Evolutionary conservation across 148 eudicot genomes (phyloP).

Genomic region (Suaeda aralocaspica): DNA sequence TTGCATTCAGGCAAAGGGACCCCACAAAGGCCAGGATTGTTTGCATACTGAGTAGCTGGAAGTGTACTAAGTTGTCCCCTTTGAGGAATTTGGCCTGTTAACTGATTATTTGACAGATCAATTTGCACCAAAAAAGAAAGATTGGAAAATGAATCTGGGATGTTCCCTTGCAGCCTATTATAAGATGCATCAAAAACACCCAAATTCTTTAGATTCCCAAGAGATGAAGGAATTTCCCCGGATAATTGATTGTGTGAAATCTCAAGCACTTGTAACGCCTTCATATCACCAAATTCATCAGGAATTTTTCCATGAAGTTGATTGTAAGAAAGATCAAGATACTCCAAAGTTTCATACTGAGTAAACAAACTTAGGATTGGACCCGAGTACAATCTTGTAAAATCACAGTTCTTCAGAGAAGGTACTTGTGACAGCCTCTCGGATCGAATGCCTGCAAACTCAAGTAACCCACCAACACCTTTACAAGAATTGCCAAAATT

Average conservation of each 20-base stretch:
- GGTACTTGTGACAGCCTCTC: slow-evolving; percentile 81
- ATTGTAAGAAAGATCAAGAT: slow-evolving; percentile 91
- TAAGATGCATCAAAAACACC: slow-evolving; percentile 94
- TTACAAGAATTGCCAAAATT: slow-evolving; percentile 94
- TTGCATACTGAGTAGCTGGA: slow-evolving; percentile 82
- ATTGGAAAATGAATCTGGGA: slow-evolving; percentile 85
- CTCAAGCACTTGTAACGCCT: slow-evolving; percentile 86
- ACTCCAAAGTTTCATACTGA: slow-evolving; percentile 82
- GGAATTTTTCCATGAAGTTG: slow-evolving; percentile 80
- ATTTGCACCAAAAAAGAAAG: slow-evolving; percentile 94
- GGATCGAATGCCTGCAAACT: slow-evolving; percentile 83
- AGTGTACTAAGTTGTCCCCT: slow-evolving; percentile 94
- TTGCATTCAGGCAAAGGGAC: slow-evolving; percentile 77
- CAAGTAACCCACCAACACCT: slow-evolving; percentile 90
- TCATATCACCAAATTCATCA: slow-evolving; percentile 86
- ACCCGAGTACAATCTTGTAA: slow-evolving; percentile 82
- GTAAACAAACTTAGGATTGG: slow-evolving; percentile 81
- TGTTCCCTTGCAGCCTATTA: slow-evolving; percentile 77
- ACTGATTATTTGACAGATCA: slow-evolving; percentile 77
- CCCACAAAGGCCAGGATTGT: slow-evolving; percentile 90
- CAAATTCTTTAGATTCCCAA: slow-evolving; percentile 79
- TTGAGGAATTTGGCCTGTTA: slow-evolving; percentile 76
- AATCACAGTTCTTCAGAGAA: slow-evolving; percentile 72
- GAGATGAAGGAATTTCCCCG: slow-evolving; percentile 75
- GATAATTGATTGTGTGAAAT: slow-evolving; percentile 78